Evolutionary conservation across 2,329 filamentous ascomycete species (phyloP).

Genomic region (Periconia macrospinosa): DNA sequence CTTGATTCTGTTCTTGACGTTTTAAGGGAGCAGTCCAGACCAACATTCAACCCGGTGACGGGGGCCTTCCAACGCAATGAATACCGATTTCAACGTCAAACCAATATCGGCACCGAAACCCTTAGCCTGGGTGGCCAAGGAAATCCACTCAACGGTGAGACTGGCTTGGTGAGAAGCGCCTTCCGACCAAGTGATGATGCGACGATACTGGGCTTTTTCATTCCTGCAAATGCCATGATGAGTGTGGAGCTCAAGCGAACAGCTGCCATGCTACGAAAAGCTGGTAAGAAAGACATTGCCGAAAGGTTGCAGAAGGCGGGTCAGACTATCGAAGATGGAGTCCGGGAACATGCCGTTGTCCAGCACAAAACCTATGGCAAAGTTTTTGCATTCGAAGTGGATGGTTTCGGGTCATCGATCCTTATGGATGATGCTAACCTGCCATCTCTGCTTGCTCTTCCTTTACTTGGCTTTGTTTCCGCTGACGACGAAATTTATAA

Average conservation of each 20-base stretch:
- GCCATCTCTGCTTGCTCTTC: slow-evolving; percentile 76
- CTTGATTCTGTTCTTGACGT: slow-evolving; percentile 73
- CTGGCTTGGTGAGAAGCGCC: slow-evolving; percentile 84
- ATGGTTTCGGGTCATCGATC: slow-evolving; percentile 80
- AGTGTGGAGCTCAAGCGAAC: slow-evolving; percentile 81
- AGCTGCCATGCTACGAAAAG: slow-evolving; percentile 66
- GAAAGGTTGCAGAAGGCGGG: slow-evolving; percentile 58
- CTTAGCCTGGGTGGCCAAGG: slow-evolving; percentile 79
- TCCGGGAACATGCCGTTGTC: slow-evolving; percentile 84
- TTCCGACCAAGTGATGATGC: slow-evolving; percentile 96
- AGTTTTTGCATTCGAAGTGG: slow-evolving; percentile 86
- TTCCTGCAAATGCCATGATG: slow-evolving; percentile 96
- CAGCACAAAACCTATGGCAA: slow-evolving; percentile 72
- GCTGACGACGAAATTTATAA: slow-evolving; percentile 71
- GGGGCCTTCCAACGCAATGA: slow-evolving; percentile 69
- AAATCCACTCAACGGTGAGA: slow-evolving; percentile 85
- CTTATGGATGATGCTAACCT: slow-evolving; percentile 91
- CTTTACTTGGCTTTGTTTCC: slow-evolving; percentile 74
- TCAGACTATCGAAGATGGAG: slow-evolving; percentile 69
- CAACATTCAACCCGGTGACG: slow-evolving; percentile 75
- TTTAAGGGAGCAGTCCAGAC: slow-evolving; percentile 74
- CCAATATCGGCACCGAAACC: slow-evolving; percentile 85
- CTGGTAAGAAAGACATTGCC: slow-evolving; percentile 57
- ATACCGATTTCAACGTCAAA: slow-evolving; percentile 85
- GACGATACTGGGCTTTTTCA: slow-evolving; percentile 90